These are phyloP conservation scores for Cercospora sojina DNA, from an alignment of 2,329 filamentous ascomycete species.

Conservation along the genomic window DNA sequence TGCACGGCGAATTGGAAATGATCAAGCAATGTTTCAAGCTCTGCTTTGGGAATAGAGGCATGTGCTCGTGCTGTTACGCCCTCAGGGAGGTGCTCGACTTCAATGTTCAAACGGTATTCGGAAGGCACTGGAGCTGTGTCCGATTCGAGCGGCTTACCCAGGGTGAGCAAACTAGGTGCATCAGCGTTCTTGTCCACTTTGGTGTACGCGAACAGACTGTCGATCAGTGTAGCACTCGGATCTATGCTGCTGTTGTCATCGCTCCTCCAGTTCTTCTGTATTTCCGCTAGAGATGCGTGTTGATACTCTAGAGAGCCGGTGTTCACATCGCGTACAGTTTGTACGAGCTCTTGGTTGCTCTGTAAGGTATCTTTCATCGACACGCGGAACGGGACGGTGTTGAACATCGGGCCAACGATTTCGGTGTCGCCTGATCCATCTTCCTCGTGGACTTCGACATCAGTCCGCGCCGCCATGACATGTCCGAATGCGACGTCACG, in stretches of 20 bases:
- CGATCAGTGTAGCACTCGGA: conserved; percentile 13
- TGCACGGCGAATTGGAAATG: conserved; percentile 12
- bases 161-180: conserved; percentile 2
- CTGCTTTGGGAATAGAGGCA: conserved; percentile 6
- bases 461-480: conserved; percentile 19
- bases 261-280: conserved; percentile 20
- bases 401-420: conserved; percentile 22
- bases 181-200: conserved; percentile 4
- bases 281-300: conserved; percentile 18
- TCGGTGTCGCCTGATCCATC: conserved; percentile 7
- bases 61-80: conserved; percentile 14
- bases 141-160: conserved; percentile 15
- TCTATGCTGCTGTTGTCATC: neutral
- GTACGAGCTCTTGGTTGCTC: conserved; percentile 15
- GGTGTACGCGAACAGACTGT: conserved; percentile 21
- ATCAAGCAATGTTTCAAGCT: conserved; percentile 15
- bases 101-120: conserved; percentile 21
- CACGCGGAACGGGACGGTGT: conserved; percentile 20
- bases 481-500: conserved; percentile 24
- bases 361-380: conserved; percentile 16
- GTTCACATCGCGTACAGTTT: conserved; percentile 9
- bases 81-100: conserved; percentile 18
- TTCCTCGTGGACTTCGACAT: neutral
- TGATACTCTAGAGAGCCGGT: conserved; percentile 18
- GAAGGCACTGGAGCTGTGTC: conserved; percentile 20